A percentile compares a stretch with the other conserved stretches of the same genome.
Evolutionary conservation across 768 basidiomycete genomes (phyloP).

Genomic region (Russula sp.): DNA sequence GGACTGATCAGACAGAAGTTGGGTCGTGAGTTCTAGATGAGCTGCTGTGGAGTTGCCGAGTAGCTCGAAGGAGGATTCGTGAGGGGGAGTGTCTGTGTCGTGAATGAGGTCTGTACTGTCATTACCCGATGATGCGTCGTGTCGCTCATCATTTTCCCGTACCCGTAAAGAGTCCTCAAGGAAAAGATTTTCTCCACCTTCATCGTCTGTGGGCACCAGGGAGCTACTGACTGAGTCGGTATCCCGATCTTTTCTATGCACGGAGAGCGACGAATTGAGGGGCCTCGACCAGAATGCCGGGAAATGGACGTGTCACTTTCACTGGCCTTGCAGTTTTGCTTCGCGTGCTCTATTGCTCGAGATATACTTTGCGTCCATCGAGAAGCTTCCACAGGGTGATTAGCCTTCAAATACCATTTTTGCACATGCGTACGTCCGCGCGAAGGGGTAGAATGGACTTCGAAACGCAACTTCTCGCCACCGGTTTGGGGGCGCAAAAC

Average conservation of each 20-base stretch:
- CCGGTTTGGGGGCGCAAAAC: conserved; percentile 52
- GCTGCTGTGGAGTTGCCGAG: conserved; percentile 67
- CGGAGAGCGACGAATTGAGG: conserved; percentile 17
- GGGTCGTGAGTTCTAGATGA: conserved; percentile 74
- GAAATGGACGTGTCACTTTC: conserved; percentile 46
- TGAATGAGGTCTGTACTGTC: conserved; percentile 38
- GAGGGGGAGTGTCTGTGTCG: conserved; percentile 47
- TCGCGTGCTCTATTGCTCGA: conserved; percentile 70
- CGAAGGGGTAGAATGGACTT: conserved; percentile 64
- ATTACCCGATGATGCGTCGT: conserved; percentile 47
- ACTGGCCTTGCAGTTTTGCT: conserved; percentile 39
- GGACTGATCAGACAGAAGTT: conserved; percentile 55
- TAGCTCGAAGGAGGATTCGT: conserved; percentile 57
- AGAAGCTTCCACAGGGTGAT: conserved; percentile 84
- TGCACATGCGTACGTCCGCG: conserved; percentile 50
- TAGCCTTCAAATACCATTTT: conserved; percentile 82
- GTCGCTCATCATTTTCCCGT: conserved; percentile 31
- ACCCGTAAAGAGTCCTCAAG: conserved; percentile 5
- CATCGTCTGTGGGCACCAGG: conserved; percentile 30
- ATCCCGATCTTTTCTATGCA: conserved; percentile 20
- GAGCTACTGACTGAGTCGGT: conserved; percentile 33
- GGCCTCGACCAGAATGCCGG: conserved; percentile 25
- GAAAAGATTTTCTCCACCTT: conserved; percentile 23
- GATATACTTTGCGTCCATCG: conserved; percentile 80
- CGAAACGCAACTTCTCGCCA: conserved; percentile 70